Evolutionary conservation across 306 rosid species (phyloP).

Genomic region (Rubus idaeus): DNA sequence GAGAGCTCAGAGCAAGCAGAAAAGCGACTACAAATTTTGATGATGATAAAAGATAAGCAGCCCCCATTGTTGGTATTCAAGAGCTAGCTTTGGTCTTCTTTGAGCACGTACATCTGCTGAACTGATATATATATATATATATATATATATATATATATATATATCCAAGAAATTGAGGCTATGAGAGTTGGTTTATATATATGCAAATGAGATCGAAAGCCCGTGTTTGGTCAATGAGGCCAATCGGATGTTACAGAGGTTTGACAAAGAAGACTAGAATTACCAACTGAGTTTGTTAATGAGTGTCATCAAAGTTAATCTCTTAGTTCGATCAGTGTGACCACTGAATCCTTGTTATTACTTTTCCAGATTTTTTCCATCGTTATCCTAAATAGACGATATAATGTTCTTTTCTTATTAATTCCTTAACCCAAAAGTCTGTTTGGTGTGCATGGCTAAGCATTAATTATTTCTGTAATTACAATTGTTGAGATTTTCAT

Average conservation of each 20-base stretch:
- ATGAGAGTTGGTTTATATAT: slow-evolving; percentile 20
- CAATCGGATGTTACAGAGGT: background rate
- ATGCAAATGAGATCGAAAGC: background rate
- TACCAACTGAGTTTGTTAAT: slow-evolving; percentile 7
- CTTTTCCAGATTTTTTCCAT: background rate
- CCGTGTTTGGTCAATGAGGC: slow-evolving; percentile 27
- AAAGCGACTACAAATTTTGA: slow-evolving; percentile 24
- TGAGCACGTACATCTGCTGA: background rate
- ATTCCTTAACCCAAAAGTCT: too few relatives aligned
- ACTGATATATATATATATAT: too few relatives aligned
- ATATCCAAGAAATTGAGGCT: background rate
- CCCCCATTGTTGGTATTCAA: slow-evolving; percentile 22
- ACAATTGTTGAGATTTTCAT: background rate
- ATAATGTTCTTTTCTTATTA: background rate
- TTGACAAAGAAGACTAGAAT: slow-evolving; percentile 13
- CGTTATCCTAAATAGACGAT: background rate
- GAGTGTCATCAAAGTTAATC: too few relatives aligned
- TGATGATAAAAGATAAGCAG: slow-evolving; percentile 29
- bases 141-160: too few relatives aligned
- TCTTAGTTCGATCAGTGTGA: too few relatives aligned
- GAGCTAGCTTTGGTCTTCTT: background rate
- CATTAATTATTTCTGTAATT: background rate
- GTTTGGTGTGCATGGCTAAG: background rate
- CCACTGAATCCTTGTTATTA: background rate
- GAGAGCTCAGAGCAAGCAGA: slow-evolving; percentile 35